Evolutionary conservation across 768 basidiomycete genomes (phyloP).

Genomic region (Coprinellus micaceus): DNA sequence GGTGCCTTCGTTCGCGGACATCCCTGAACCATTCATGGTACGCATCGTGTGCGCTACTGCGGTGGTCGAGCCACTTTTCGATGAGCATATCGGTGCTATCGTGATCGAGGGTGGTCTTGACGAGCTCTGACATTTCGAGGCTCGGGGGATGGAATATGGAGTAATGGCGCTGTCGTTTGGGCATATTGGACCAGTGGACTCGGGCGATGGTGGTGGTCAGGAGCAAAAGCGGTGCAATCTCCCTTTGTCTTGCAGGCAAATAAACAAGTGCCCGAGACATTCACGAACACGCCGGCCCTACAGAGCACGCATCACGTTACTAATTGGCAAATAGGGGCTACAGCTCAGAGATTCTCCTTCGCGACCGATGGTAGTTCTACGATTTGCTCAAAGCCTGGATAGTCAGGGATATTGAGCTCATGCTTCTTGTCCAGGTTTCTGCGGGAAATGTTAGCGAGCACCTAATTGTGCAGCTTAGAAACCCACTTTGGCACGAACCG

Average conservation of each 20-base stretch:
- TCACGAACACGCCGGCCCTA: slow-evolving; percentile 5
- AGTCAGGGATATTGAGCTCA: slow-evolving; percentile 75
- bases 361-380: slow-evolving; percentile 59
- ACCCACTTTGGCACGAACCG: slow-evolving; percentile 86
- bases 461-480: background rate
- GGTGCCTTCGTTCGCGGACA: slow-evolving; percentile 58
- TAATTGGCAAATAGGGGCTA: background rate
- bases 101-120: slow-evolving; percentile 74
- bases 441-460: slow-evolving; percentile 6
- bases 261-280: slow-evolving; percentile 4
- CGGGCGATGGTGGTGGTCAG: slow-evolving; percentile 6
- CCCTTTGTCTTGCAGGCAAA: slow-evolving; percentile 5
- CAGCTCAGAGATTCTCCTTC: background rate
- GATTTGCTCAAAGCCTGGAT: slow-evolving; percentile 77
- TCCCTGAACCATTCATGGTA: slow-evolving; percentile 77
- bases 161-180: slow-evolving; percentile 46
- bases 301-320: background rate
- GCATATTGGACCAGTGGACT: slow-evolving; percentile 29
- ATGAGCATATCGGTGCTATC: slow-evolving; percentile 75
- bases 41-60: slow-evolving; percentile 54
- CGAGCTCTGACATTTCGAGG: slow-evolving; percentile 73
- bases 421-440: slow-evolving; percentile 74
- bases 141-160: slow-evolving; percentile 63
- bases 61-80: slow-evolving; percentile 81
- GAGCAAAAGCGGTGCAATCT: background rate